Evolutionary conservation across 768 basidiomycete species (phyloP).

Genomic region (Pleurotus cornucopiae): DNA sequence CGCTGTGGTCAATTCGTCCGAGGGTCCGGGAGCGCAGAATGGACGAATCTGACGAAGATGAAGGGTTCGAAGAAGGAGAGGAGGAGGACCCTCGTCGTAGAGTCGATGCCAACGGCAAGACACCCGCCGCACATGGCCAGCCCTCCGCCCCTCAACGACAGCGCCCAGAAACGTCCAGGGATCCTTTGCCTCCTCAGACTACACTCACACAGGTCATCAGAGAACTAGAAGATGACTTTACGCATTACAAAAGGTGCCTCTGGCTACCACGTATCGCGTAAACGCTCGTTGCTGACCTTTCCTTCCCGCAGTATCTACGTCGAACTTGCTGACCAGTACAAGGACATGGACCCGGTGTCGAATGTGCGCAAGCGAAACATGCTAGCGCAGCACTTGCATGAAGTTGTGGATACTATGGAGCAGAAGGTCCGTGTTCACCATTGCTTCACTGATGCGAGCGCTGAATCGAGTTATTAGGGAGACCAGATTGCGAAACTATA

Average conservation of each 20-base stretch:
- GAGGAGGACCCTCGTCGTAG: slow-evolving; percentile 26
- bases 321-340: slow-evolving; percentile 92
- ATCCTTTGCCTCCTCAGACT: slow-evolving; percentile 78
- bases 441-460: neutral
- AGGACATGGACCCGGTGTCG: slow-evolving; percentile 78
- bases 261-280: neutral
- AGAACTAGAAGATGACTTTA: slow-evolving; percentile 94
- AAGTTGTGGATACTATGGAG: slow-evolving; percentile 90
- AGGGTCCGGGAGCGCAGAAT: neutral
- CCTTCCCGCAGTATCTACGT: slow-evolving; percentile 69
- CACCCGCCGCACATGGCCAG: slow-evolving; percentile 25
- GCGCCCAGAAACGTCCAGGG: slow-evolving; percentile 27
- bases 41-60: slow-evolving; percentile 32
- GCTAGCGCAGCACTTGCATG: slow-evolving; percentile 83
- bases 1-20: slow-evolving; percentile 21
- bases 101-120: slow-evolving; percentile 19
- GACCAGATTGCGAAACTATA: slow-evolving; percentile 93
- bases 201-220: slow-evolving; percentile 76
- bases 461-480: slow-evolving; percentile 45
- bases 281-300: slow-evolving; percentile 6
- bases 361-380: slow-evolving; percentile 78
- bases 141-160: slow-evolving; percentile 22
- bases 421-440: slow-evolving; percentile 59
- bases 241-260: slow-evolving; percentile 86
- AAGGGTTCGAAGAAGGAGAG: slow-evolving; percentile 43